Conservation (phyloP, 192 early-diverging fungal genomes). For the Gigaspora rosea region DNA sequence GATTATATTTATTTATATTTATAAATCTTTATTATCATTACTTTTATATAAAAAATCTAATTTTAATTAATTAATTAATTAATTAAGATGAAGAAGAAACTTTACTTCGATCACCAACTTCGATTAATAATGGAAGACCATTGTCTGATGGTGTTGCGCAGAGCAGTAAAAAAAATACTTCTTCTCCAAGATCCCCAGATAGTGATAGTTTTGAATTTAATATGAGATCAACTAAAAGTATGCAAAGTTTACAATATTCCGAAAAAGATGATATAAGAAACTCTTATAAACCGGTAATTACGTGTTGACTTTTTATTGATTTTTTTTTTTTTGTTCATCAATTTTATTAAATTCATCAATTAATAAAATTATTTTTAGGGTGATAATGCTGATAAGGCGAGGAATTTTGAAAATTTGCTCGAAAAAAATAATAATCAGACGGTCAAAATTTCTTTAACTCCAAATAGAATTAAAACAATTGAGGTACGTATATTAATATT, state of each 20-base stretch:
- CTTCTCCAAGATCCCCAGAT: background rate
- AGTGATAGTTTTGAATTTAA: slow-evolving; percentile 16
- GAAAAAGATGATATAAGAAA: slow-evolving; percentile 11
- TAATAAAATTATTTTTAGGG: slow-evolving; percentile 22
- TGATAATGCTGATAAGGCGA: slow-evolving; percentile 47
- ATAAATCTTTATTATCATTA: too few relatives aligned
- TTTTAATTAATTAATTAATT: too few relatives aligned
- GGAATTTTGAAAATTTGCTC: slow-evolving; percentile 57
- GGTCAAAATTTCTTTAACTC: slow-evolving; percentile 58
- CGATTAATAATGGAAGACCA: background rate
- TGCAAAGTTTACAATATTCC: slow-evolving; percentile 16
- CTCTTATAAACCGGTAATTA: slow-evolving; percentile 12
- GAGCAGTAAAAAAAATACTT: background rate
- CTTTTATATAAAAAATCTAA: too few relatives aligned
- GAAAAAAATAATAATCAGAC: slow-evolving; percentile 45
- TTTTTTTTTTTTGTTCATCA: background rate
- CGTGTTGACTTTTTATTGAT: background rate
- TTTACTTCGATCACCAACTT: background rate
- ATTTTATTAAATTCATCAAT: background rate
- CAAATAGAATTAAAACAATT: slow-evolving; percentile 58
- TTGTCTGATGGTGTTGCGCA: background rate
- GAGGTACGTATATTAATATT: slow-evolving; percentile 39
- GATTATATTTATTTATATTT: too few relatives aligned
- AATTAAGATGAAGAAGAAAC: too few relatives aligned
- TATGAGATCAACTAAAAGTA: slow-evolving; percentile 18